A percentile compares a stretch with the other conserved stretches of the same genome.
Evolutionary conservation across 805 yeast species (phyloP).

Genomic region (Wickerhamiella dianesei): DNA sequence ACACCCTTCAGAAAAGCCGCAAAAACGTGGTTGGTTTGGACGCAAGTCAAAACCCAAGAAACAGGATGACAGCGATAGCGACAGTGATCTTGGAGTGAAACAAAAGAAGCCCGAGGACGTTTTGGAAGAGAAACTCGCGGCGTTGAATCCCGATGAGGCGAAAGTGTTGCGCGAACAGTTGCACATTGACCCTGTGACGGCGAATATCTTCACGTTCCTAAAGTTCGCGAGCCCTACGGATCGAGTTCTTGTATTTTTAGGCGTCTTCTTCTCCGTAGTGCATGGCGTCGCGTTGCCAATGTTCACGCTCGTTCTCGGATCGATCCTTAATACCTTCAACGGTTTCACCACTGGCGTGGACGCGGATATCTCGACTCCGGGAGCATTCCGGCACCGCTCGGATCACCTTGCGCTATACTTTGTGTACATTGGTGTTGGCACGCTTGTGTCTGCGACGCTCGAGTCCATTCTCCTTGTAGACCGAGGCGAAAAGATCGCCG

Average conservation of each 20-base stretch:
- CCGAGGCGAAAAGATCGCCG: conserved; percentile 30
- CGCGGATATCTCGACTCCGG: conserved; percentile 9
- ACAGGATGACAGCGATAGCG: background rate
- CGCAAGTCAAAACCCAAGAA: background rate
- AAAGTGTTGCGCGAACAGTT: conserved; percentile 25
- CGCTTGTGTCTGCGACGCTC: conserved; percentile 22
- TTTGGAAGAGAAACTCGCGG: conserved; percentile 11
- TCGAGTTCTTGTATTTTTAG: conserved; percentile 20
- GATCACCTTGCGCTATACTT: conserved; percentile 29
- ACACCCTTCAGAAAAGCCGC: too few relatives aligned
- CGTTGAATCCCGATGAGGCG: conserved; percentile 23
- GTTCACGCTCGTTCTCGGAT: conserved; percentile 31
- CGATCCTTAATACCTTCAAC: conserved; percentile 27
- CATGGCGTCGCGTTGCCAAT: conserved; percentile 31
- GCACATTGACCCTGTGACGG: conserved; percentile 13
- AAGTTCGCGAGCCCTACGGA: conserved; percentile 26
- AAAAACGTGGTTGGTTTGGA: background rate
- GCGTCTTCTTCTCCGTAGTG: conserved; percentile 24
- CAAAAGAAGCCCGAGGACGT: conserved; percentile 3
- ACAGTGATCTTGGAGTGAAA: background rate
- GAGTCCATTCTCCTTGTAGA: conserved; percentile 28
- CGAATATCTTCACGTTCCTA: conserved; percentile 23
- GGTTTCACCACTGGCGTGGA: conserved; percentile 19
- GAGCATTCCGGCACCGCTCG: conserved; percentile 24
- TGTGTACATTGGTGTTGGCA: conserved; percentile 30